Evolutionary conservation across 805 yeast species (phyloP).

Genomic region (Saturnispora besseyi): DNA sequence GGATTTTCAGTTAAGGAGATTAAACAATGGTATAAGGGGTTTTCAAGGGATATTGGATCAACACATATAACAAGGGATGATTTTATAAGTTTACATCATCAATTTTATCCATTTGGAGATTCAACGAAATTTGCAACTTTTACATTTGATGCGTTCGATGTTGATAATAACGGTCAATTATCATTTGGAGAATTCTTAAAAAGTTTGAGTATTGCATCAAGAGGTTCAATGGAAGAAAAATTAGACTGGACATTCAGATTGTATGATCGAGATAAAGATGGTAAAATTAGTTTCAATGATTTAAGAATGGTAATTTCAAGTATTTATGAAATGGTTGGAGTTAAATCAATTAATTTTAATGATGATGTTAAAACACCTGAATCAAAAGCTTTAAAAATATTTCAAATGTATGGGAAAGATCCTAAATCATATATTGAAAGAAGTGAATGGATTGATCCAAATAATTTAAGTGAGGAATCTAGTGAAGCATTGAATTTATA

Average conservation of each 20-base stretch:
- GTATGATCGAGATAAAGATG: constrained; percentile 77
- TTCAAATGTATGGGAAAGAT: constrained; percentile 2
- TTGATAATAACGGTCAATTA: constrained; percentile 67
- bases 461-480: constrained; percentile 70
- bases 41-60: constrained; percentile 84
- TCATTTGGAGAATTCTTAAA: constrained; percentile 90
- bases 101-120: constrained; percentile 97
- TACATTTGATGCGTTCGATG: constrained; percentile 83
- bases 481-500: constrained; percentile 61
- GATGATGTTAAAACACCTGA: constrained; percentile 93
- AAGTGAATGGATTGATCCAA: constrained; percentile 77
- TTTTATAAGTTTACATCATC: constrained; percentile 85
- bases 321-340: constrained; percentile 91
- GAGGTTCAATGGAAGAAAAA: constrained; percentile 81
- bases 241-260: constrained; percentile 82
- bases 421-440: constrained; percentile 38
- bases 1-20: constrained; percentile 88
- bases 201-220: constrained; percentile 75
- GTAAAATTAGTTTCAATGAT: constrained; percentile 66
- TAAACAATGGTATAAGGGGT: constrained; percentile 98
- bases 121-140: constrained; percentile 85
- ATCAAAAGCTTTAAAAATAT: constrained; percentile 66
- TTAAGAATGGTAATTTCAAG: constrained; percentile 72
- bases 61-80: constrained; percentile 84
- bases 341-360: constrained; percentile 72